These are phyloP conservation scores for Pontederia paniculata DNA, from an alignment of 176 grass and related monocot species.

Conservation along the genomic window DNA sequence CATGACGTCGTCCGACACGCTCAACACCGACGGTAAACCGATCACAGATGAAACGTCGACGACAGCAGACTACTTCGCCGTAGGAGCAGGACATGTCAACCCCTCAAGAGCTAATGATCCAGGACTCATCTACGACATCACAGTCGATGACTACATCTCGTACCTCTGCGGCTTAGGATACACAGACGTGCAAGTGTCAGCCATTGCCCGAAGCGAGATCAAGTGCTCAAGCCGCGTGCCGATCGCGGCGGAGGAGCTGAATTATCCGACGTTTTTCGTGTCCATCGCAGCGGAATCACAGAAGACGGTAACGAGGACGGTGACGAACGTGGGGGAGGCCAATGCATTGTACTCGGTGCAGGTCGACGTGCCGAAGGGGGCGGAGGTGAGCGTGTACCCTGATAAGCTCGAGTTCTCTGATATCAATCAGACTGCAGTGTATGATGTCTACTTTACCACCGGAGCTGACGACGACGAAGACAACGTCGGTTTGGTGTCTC, in stretches of 20 bases:
- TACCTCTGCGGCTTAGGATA: constrained; percentile 11
- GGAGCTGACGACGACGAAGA: not conserved
- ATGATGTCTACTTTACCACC: constrained; percentile 4
- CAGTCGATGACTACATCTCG: not conserved
- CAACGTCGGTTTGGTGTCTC: constrained; percentile 10
- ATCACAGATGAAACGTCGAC: not conserved
- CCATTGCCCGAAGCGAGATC: not conserved
- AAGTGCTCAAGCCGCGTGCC: not conserved
- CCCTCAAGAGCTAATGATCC: constrained; percentile 8
- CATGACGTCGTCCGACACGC: constrained; percentile 5
- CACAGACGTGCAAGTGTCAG: constrained; percentile 4
- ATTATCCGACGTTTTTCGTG: constrained; percentile 5
- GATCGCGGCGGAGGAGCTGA: constrained; percentile 11
- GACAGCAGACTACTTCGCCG: not conserved
- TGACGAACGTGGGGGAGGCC: constrained; percentile 25
- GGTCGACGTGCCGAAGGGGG: constrained; percentile 6
- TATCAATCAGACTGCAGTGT: not conserved
- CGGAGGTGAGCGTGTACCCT: constrained; percentile 2
- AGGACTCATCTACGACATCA: constrained; percentile 11
- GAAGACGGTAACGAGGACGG: constrained; percentile 7
- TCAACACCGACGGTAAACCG: not conserved
- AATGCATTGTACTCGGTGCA: not conserved
- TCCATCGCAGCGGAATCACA: not conserved
- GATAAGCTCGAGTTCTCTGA: not conserved
- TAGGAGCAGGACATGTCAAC: constrained; percentile 3